Evolutionary conservation across 1,284 basidiomycete species (phyloP), one percentile per base, ranked within the genome.

Genomic region (Hypsizygus ulmarius): DNA sequence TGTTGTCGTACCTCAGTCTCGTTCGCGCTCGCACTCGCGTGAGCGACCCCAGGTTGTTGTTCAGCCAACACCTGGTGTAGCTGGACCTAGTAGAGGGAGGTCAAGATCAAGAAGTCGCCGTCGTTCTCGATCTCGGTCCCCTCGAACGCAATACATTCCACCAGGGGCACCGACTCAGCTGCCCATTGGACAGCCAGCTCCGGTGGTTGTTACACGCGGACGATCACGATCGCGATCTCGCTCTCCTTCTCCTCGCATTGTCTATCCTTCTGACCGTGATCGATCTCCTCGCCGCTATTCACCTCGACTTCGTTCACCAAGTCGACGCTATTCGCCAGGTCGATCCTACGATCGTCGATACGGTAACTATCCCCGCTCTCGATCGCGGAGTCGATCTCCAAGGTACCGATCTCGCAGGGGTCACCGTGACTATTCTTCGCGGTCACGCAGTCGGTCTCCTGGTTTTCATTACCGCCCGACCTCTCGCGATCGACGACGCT

Each of bases 101-200:
- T 38, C 47, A 40, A 40, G 41, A n/a, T 43, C 47, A 25, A 37
- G 49, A 27, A 34, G 35, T 35, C 43, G 16, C n/a, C 39, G 30
- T 14, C 42, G 47, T 9, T 49, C 47, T 45, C 51, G 37, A 18
- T 52, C 50, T 39, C 45, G 32, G 11, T 48, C 54, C 2, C 51
- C 43, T 36, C 40, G 48, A 15, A 28, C 7, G 21, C 21, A 25
- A 7, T 25, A 25, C 7, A 7, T 25, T 4, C 21, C 21, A 3
- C 3, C 21, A 25, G 21, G 21, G 4, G 25, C 11, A 29, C 27
- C 28, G 12, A 37, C 30, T 28, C 51, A 34, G 39, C 29, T 48
- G 30, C 49, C 49, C 21, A 3, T 25, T 25, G 21, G 3, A 10
- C 35, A 42, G n/a, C 33, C 39, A 8, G 16, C 18, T 30, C 39